A percentile compares a stretch with the other conserved stretches of the same genome.
Evolutionary conservation across 495 filamentous ascomycete genomes (phyloP).

Genomic region (Aspergillus affinis): DNA sequence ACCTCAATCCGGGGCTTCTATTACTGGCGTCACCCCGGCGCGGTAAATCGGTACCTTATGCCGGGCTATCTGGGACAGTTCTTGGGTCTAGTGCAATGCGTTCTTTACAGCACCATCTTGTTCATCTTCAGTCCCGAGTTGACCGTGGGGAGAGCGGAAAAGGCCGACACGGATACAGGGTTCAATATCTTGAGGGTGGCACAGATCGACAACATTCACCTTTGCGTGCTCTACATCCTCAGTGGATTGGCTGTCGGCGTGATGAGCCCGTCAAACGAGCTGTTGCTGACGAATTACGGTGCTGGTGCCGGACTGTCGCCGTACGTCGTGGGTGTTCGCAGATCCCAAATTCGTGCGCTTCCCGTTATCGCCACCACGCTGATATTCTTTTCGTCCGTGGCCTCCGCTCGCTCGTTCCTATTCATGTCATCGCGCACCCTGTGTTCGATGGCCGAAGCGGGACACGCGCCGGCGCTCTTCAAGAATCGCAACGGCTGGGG

Average conservation of each 20-base stretch:
- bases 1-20: conserved; percentile 69
- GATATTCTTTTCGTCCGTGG: conserved; percentile 72
- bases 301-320: conserved; percentile 47
- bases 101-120: conserved; percentile 53
- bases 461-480: conserved; percentile 46
- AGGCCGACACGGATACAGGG: conserved; percentile 36
- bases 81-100: conserved; percentile 67
- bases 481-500: conserved; percentile 40
- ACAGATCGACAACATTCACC: conserved; percentile 23
- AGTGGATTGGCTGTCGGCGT: conserved; percentile 56
- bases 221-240: conserved; percentile 61
- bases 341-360: conserved; percentile 54
- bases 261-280: conserved; percentile 56
- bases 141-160: conserved; percentile 52
- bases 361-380: conserved; percentile 65
- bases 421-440: conserved; percentile 55
- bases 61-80: conserved; percentile 62
- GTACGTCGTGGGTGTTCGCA: conserved; percentile 34
- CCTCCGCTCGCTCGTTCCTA: conserved; percentile 62
- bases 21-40: conserved; percentile 71
- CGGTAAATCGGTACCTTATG: conserved; percentile 64
- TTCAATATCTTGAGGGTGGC: conserved; percentile 24
- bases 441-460: conserved; percentile 47
- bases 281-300: conserved; percentile 48
- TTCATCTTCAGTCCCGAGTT: conserved; percentile 58